A percentile compares a stretch with the other conserved stretches of the same genome.
phyloP scores from a whole-genome alignment of 192 early-diverging fungal species.

The Coemansia sp. region DNA sequence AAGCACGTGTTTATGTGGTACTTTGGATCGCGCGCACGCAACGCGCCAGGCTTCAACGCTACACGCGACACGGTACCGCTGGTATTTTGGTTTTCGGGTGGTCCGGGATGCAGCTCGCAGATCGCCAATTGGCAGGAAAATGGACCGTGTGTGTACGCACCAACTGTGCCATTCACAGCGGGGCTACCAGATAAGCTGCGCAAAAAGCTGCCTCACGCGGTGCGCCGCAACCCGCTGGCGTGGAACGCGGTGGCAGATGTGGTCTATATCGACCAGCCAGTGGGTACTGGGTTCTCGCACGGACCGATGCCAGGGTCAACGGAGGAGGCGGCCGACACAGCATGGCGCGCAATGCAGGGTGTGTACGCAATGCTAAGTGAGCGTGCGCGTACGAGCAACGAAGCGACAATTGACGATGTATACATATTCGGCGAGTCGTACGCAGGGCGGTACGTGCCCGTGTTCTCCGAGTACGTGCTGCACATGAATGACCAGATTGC shows the following conservation, averaged over 20 bases:
- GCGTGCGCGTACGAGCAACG: neutral
- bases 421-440: conserved; percentile 59
- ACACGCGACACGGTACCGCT: conserved; percentile 58
- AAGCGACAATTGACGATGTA: neutral
- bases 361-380: conserved; percentile 23
- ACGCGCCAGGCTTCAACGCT: conserved; percentile 14
- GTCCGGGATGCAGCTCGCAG: conserved; percentile 73
- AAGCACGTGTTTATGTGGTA: conserved; percentile 67
- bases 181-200: conserved; percentile 37
- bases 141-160: conserved; percentile 61
- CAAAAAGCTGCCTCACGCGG: conserved; percentile 38
- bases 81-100: conserved; percentile 74
- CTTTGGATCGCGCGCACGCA: conserved; percentile 61
- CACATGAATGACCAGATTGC: conserved; percentile 35
- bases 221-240: conserved; percentile 52
- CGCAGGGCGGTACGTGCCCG: conserved; percentile 55
- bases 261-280: conserved; percentile 56
- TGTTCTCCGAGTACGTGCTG: conserved; percentile 43
- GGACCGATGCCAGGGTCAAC: conserved; percentile 51
- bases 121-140: conserved; percentile 76
- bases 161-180: conserved; percentile 5
- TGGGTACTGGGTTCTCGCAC: conserved; percentile 74
- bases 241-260: conserved; percentile 75
- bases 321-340: conserved; percentile 41
- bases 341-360: conserved; percentile 53